Evolutionary conservation across 2,329 filamentous ascomycete genomes (phyloP).

Genomic region (Bisporella sp.): DNA sequence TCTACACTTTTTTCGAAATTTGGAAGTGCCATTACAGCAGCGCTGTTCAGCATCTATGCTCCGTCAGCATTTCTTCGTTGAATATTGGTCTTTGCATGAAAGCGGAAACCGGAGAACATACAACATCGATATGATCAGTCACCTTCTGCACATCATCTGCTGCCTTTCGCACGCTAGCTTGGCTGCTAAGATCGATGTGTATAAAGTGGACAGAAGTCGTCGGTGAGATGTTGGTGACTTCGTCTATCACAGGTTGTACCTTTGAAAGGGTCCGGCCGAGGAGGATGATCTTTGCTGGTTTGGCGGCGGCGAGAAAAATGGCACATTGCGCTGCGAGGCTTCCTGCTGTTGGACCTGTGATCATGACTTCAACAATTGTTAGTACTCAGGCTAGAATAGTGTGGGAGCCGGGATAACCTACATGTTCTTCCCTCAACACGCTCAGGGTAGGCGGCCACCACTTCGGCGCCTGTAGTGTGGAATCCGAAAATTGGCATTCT

Average conservation of each 20-base stretch:
- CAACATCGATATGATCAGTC: conserved; percentile 32
- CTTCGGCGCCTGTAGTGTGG: no score
- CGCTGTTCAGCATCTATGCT: conserved; percentile 19
- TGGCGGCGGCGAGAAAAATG: conserved; percentile 16
- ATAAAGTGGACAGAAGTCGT: conserved; percentile 11
- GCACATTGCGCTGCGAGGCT: conserved; percentile 15
- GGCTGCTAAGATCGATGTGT: conserved; percentile 31
- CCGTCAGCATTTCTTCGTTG: conserved; percentile 25
- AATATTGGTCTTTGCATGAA: no score
- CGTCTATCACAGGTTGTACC: conserved; percentile 10
- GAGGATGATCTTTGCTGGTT: conserved; percentile 12
- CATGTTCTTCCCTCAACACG: no score
- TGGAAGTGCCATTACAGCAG: conserved; percentile 12
- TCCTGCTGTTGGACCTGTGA: conserved; percentile 12
- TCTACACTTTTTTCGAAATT: conserved; percentile 5
- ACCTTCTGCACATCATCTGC: conserved; percentile 28
- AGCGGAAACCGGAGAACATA: no score
- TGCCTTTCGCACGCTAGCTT: conserved; percentile 32
- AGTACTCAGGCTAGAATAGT: no score
- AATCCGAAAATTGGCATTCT: no score
- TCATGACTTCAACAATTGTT: conserved; percentile 4
- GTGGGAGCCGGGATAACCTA: no score
- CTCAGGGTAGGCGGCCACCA: no score
- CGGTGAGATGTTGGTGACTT: conserved; percentile 8
- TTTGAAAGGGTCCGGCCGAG: conserved; percentile 11